These are phyloP conservation scores for Eucalyptus erythrocorys DNA, from an alignment of 345 rosid species.

Conservation along the genomic window DNA sequence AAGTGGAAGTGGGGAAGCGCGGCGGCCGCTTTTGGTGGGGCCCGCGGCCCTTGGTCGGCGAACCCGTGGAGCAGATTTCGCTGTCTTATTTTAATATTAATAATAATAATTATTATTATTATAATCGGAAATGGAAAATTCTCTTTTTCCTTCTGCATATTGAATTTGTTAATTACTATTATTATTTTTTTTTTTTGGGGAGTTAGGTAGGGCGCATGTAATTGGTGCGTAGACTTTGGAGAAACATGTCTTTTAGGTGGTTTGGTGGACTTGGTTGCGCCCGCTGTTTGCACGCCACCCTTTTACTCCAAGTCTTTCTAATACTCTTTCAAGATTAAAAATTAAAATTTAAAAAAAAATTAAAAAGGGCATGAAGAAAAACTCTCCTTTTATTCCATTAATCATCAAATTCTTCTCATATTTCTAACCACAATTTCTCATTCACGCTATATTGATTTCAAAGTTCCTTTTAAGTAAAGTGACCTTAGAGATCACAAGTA, in stretches of 20 bases:
- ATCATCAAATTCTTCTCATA: background rate
- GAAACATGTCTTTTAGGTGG: background rate
- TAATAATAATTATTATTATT: background rate
- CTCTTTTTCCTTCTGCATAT: background rate
- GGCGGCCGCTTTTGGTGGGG: slow-evolving; percentile 41
- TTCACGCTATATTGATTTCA: no score
- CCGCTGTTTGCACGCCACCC: background rate
- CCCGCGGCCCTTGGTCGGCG: slow-evolving; percentile 1
- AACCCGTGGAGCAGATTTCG: background rate
- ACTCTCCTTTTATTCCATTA: background rate
- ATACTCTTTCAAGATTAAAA: background rate
- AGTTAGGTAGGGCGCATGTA: background rate
- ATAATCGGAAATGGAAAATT: background rate
- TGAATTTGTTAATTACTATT: background rate
- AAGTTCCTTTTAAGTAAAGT: fast-evolving
- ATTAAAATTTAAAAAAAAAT: no score
- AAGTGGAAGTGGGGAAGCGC: slow-evolving; percentile 24
- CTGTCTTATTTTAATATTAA: background rate
- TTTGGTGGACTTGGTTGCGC: background rate
- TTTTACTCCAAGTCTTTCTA: background rate
- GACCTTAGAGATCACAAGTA: fast-evolving
- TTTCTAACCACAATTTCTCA: background rate
- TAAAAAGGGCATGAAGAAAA: background rate
- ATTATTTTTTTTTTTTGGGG: fast-evolving
- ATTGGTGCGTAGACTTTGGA: background rate